phyloP scores from a whole-genome alignment of 1,284 basidiomycete genomes.

The Pseudozyma sp. region DNA sequence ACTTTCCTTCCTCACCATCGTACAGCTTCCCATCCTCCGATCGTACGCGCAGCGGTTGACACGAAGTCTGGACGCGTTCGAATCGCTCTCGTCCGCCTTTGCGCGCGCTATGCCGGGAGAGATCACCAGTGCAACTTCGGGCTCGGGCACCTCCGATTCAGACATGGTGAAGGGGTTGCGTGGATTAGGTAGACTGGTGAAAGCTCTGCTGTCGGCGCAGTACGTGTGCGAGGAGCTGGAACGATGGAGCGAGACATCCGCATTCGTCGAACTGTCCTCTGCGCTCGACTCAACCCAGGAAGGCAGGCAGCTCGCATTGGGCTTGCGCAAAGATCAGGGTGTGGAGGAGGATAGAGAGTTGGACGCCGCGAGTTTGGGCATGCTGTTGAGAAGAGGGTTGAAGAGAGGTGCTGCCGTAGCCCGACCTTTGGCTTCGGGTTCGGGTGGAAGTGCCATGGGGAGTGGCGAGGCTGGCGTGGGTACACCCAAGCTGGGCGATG shows the following conservation, averaged over 20 bases:
- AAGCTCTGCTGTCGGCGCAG: constrained; percentile 57
- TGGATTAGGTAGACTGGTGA: constrained; percentile 60
- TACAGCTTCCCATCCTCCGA: constrained; percentile 87
- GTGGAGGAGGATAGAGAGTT: constrained; percentile 50
- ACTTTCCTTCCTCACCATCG: constrained; percentile 81
- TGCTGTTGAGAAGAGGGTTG: constrained; percentile 51
- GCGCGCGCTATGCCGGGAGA: constrained; percentile 89
- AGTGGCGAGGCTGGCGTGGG: constrained; percentile 10
- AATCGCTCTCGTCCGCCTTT: constrained; percentile 76
- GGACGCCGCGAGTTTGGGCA: constrained; percentile 58
- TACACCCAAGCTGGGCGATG: constrained; percentile 26
- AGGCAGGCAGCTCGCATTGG: constrained; percentile 27
- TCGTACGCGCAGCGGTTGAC: constrained; percentile 82
- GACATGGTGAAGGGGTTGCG: constrained; percentile 64
- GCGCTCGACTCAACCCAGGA: constrained; percentile 38
- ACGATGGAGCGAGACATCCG: constrained; percentile 50
- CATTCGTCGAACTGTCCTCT: constrained; percentile 57
- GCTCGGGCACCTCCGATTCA: constrained; percentile 31
- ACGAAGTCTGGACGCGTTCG: constrained; percentile 90
- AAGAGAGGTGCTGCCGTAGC: constrained; percentile 50
- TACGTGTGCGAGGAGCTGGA: constrained; percentile 55
- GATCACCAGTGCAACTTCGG: constrained; percentile 30
- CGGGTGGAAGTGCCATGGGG: constrained; percentile 1
- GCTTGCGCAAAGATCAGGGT: constrained; percentile 33
- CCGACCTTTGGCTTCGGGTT: constrained; percentile 12